Conservation (phyloP, 768 basidiomycete species). For the Nidula microcarpa region DNA sequence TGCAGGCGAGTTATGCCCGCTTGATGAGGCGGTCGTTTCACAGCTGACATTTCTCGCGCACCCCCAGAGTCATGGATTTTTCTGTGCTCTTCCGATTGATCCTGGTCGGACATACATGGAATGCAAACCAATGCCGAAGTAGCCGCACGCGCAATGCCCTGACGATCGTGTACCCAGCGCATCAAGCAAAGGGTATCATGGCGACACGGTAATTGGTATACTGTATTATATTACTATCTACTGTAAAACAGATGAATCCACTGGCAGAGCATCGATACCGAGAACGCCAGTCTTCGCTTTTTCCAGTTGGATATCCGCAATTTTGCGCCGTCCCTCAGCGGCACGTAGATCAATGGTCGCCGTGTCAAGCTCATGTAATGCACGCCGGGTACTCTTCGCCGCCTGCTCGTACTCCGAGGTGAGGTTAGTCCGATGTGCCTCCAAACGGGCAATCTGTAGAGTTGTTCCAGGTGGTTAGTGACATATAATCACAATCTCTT, state of each 20-base stretch:
- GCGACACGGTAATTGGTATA: too few relatives aligned
- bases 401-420: constrained; percentile 35
- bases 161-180: too few relatives aligned
- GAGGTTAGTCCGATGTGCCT: constrained; percentile 33
- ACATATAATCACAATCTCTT: background rate
- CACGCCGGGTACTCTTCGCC: constrained; percentile 40
- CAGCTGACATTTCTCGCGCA: background rate
- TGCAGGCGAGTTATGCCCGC: constrained; percentile 50
- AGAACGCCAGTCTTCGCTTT: constrained; percentile 58
- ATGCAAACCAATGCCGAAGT: constrained; percentile 55
- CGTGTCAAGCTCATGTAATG: constrained; percentile 60
- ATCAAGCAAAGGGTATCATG: too few relatives aligned
- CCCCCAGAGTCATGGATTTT: constrained; percentile 59
- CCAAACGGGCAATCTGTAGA: constrained; percentile 26
- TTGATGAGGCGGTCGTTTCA: background rate
- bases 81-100: constrained; percentile 65
- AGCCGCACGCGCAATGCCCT: too few relatives aligned
- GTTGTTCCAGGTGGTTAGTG: background rate
- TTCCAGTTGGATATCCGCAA: constrained; percentile 58
- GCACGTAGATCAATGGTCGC: constrained; percentile 56
- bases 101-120: constrained; percentile 64
- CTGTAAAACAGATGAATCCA: background rate
- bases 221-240: background rate
- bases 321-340: constrained; percentile 53
- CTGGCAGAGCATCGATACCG: constrained; percentile 44